Conservation (phyloP, 306 rosid genomes). For the Prunus armeniaca region DNA sequence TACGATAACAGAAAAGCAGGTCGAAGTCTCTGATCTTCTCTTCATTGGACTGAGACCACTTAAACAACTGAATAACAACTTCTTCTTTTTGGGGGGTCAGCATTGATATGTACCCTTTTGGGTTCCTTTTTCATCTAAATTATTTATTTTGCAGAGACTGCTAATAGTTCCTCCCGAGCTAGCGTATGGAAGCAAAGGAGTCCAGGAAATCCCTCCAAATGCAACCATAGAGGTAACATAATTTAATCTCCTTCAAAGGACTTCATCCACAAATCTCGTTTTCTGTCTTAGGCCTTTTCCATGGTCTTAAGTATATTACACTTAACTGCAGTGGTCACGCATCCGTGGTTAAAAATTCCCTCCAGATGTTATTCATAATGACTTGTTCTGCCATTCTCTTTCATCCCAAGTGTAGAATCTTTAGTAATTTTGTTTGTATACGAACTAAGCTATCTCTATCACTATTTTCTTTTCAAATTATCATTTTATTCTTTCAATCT, state of each 20-base stretch:
- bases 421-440: not conserved
- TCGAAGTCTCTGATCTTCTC: not conserved
- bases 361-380: not conserved
- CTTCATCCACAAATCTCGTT: not conserved
- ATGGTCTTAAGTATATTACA: not conserved
- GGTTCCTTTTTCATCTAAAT: slow-evolving; percentile 19
- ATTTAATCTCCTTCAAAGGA: not conserved
- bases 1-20: not conserved
- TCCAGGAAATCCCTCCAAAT: slow-evolving; percentile 96
- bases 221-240: slow-evolving; percentile 79
- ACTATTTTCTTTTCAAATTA: not conserved
- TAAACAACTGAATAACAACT: not conserved
- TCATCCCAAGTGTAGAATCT: not conserved
- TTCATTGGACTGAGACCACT: slow-evolving; percentile 11
- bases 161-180: slow-evolving; percentile 87
- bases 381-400: not conserved
- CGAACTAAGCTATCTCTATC: slow-evolving; percentile 13
- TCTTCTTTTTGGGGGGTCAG: not conserved
- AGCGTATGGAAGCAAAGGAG: slow-evolving; percentile 85
- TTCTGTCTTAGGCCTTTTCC: not conserved
- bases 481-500: slow-evolving; percentile 10
- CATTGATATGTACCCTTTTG: not conserved
- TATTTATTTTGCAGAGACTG: slow-evolving; percentile 54
- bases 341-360: slow-evolving; percentile 1
- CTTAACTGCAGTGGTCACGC: not conserved